Base-by-base conservation (phyloP, 2,329 filamentous ascomycete species). In the Alternaria sp. region DNA sequence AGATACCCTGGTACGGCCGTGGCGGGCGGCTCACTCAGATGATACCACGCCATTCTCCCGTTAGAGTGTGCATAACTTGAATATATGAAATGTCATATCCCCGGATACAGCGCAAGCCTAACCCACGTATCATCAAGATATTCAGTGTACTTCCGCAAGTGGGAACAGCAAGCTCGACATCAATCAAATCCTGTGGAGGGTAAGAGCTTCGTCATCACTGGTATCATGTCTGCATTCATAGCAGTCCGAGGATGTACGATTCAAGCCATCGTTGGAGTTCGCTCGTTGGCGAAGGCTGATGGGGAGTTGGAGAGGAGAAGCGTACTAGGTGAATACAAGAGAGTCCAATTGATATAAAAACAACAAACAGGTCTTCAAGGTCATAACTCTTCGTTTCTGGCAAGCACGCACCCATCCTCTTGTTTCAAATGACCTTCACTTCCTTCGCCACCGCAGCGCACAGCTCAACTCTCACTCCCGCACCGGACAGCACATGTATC, bases 401-500 rank as follows among this genome's bases (percentile, higher is more conserved):
- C 14, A 49, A 34, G 30, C n/a, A 36, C 32, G 20, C 40, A 14
- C 32, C 14, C 28, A 36, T 45, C 30, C 18, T 12, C 18, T 12
- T 25, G 16, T n/a, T 44, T 60, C 49, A 63, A 38, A 67, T 57
- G 18, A 71, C 57, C 53, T 68, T 71, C 16, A 88, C 83, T 72
- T 89, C 86, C 66, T 78, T 83, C 7, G 87, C 87, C 67, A 88
- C 83, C 25, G 87, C 88, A 78, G 87, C 85, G 67, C 87, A 96
- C 66, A 98, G 83, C 70, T 97, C 94, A 28, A 98, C 94, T 68
- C 85, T 87, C 40, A 98, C 86, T 3, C 95, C 94, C 1, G 94
- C 93, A 1, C 90, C 90, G 8, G 89, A 90, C 54, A 99, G 84
- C 8, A 97, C 93, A 83, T 98, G 92, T 72, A 98, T 97, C 95